phyloP scores from a whole-genome alignment of 306 rosid genomes.

The cucumber (Cucumis sativus) region Cucumber_9930_V3 NC_026661.2:6683501-6684000 shows the following conservation, averaged over 20 bases:
- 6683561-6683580: conserved; percentile 11
- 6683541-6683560: conserved; percentile 23
- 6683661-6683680: conserved; percentile 82
- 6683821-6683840: conserved; percentile 68
- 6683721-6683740: conserved; percentile 96
- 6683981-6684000: conserved; percentile 63
- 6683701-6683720: conserved; percentile 96
- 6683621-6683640: conserved; percentile 98
- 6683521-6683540: conserved; percentile 29
- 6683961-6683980: conserved; percentile 87
- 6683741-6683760: conserved; percentile 56
- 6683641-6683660: conserved; percentile 75
- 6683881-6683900: conserved; percentile 26
- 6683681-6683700: conserved; percentile 92
- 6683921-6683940: conserved; percentile 47
- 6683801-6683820: conserved; percentile 86
- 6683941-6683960: conserved; percentile 60
- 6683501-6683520: conserved; percentile 49
- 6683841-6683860: conserved; percentile 97
- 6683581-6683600: conserved; percentile 49
- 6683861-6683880: conserved; percentile 67
- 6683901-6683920: conserved; percentile 57
- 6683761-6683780: conserved; percentile 82
- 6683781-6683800: conserved; percentile 76
- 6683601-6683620: conserved; percentile 91